phyloP scores from a whole-genome alignment of 176 grass and related monocot genomes.

The Zoysia japonica region DNA sequence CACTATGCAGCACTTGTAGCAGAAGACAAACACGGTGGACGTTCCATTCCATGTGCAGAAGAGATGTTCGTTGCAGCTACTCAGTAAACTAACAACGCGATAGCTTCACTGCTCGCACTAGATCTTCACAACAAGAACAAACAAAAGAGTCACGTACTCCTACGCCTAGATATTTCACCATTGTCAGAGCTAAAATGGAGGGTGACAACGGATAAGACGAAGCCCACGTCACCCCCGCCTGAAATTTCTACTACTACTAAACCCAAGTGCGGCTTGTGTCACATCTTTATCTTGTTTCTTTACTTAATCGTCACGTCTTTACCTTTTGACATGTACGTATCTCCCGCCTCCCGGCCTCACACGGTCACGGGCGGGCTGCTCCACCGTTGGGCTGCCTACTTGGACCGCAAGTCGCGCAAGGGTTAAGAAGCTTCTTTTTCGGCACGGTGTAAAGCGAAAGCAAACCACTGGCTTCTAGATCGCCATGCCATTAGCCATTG shows the following conservation, averaged over 20 bases:
- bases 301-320: too few relatives aligned
- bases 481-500: too few relatives aligned
- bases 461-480: too few relatives aligned
- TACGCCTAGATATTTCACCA: background rate
- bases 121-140: background rate
- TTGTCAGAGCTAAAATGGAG: slow-evolving; percentile 23
- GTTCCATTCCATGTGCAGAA: slow-evolving; percentile 8
- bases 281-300: slow-evolving; percentile 26
- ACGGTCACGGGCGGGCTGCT: too few relatives aligned
- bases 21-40: background rate
- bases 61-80: background rate
- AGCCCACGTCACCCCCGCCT: slow-evolving; percentile 25
- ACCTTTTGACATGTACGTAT: too few relatives aligned
- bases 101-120: too few relatives aligned
- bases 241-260: background rate
- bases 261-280: slow-evolving; percentile 35
- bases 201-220: slow-evolving; percentile 22
- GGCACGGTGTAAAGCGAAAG: too few relatives aligned
- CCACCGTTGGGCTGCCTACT: too few relatives aligned
- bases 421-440: too few relatives aligned
- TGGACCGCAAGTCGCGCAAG: too few relatives aligned
- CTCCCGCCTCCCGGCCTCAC: too few relatives aligned
- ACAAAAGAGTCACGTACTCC: background rate
- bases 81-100: too few relatives aligned
- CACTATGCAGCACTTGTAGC: background rate